Conservation (phyloP, 176 grass and related monocot species). For the Hordeum marinum region DNA sequence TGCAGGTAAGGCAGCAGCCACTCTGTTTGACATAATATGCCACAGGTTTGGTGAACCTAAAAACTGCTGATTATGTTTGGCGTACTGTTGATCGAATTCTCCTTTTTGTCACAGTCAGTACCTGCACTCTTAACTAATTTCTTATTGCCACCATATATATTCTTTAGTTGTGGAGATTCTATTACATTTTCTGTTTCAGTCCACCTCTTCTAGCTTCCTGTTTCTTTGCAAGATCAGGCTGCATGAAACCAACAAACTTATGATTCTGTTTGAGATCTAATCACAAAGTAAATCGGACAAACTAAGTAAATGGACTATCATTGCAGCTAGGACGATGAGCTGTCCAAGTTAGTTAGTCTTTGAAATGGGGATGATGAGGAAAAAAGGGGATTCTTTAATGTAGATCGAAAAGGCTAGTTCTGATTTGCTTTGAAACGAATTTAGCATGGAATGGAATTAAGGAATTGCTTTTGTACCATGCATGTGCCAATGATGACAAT, state of each 20-base stretch:
- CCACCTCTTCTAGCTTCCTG: neutral
- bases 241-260: neutral
- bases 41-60: conserved; percentile 13
- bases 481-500: neutral
- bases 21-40: conserved; percentile 24
- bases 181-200: neutral
- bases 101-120: neutral
- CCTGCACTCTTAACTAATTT: neutral
- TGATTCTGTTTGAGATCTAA: neutral
- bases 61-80: neutral
- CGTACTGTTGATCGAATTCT: neutral
- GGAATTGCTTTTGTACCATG: neutral
- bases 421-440: conserved; percentile 11
- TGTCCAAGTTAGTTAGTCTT: conserved; percentile 11
- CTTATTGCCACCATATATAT: neutral
- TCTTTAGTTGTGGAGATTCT: neutral
- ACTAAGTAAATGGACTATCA: neutral
- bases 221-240: neutral
- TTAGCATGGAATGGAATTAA: neutral
- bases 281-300: neutral
- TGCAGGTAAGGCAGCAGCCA: conserved; percentile 30
- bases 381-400: conserved; percentile 20
- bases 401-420: conserved; percentile 12
- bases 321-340: neutral
- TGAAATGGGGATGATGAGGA: neutral